phyloP scores from a whole-genome alignment of 345 rosid genomes.

The Brassica carinata region DNA sequence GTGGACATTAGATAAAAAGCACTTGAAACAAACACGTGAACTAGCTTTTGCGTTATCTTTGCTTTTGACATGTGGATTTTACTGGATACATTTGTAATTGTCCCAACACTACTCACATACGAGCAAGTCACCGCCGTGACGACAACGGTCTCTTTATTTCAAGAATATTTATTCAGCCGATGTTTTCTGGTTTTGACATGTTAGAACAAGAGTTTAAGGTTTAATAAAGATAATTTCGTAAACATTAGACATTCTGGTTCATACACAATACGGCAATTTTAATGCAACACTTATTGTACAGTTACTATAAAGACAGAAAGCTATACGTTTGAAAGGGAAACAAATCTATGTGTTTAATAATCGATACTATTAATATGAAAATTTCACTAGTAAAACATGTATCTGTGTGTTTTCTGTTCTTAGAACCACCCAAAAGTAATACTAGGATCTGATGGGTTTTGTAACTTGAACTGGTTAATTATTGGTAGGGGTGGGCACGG shows the following conservation, averaged over 20 bases:
- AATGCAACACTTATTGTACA: not conserved
- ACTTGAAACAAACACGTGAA: slow-evolving; percentile 34
- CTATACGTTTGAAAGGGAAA: not conserved
- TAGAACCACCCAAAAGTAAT: slow-evolving; percentile 7
- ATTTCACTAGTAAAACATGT: not conserved
- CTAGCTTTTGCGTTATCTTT: slow-evolving; percentile 16
- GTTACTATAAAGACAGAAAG: not conserved
- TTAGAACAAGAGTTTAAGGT: not conserved
- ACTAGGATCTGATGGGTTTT: not conserved
- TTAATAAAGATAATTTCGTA: not conserved
- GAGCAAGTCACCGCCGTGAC: slow-evolving; percentile 48
- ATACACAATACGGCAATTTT: not conserved
- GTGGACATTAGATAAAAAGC: slow-evolving; percentile 33
- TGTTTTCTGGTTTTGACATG: not conserved
- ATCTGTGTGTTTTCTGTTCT: slow-evolving; percentile 1
- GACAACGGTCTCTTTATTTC: slow-evolving; percentile 46
- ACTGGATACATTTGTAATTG: slow-evolving; percentile 13
- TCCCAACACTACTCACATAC: not conserved
- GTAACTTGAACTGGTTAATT: not conserved
- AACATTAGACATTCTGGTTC: not conserved
- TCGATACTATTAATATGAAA: not conserved
- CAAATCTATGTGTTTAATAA: not conserved
- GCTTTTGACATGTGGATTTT: slow-evolving; percentile 39
- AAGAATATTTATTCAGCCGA: slow-evolving; percentile 26
- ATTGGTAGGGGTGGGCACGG: too few relatives aligned